Percentiles rank a stretch among this genome's conserved stretches.
Conservation (phyloP, 768 basidiomycete genomes). For the Amanita molliuscula region DNA sequence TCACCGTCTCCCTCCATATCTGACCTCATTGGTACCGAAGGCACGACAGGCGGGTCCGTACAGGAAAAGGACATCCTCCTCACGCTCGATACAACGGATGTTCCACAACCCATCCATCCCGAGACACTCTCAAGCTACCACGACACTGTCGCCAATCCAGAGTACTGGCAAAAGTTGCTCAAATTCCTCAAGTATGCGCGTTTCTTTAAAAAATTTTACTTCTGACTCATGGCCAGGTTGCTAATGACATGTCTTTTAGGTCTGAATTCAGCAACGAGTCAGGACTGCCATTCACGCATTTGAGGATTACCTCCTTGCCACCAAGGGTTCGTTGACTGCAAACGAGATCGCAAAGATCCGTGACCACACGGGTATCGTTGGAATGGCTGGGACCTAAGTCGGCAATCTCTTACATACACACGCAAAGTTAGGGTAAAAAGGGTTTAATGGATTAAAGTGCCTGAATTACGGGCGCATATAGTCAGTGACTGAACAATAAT, state of each 20-base stretch:
- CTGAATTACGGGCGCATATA: background rate
- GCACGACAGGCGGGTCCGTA: slow-evolving; percentile 11
- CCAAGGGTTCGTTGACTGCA: slow-evolving; percentile 71
- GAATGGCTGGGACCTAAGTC: slow-evolving; percentile 71
- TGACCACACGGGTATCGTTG: slow-evolving; percentile 76
- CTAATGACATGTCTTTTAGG: slow-evolving; percentile 22
- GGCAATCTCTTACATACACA: background rate
- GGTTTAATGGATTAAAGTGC: background rate
- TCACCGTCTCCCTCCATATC: slow-evolving; percentile 66
- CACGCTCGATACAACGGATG: slow-evolving; percentile 44
- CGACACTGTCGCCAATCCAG: slow-evolving; percentile 58
- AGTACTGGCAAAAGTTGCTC: slow-evolving; percentile 69
- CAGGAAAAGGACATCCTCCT: slow-evolving; percentile 58
- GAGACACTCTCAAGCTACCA: slow-evolving; percentile 51
- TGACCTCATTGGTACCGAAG: background rate
- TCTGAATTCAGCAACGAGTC: slow-evolving; percentile 49
- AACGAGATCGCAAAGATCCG: slow-evolving; percentile 89
- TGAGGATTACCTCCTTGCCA: slow-evolving; percentile 78
- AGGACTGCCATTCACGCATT: slow-evolving; percentile 67
- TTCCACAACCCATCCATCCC: slow-evolving; percentile 30
- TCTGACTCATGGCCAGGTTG: background rate
- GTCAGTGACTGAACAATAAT: background rate
- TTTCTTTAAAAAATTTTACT: background rate
- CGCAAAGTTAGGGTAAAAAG: background rate
- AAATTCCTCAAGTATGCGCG: slow-evolving; percentile 48